phyloP scores from a whole-genome alignment of 2,329 filamentous ascomycete species.

The Alternaria alternata region DNA sequence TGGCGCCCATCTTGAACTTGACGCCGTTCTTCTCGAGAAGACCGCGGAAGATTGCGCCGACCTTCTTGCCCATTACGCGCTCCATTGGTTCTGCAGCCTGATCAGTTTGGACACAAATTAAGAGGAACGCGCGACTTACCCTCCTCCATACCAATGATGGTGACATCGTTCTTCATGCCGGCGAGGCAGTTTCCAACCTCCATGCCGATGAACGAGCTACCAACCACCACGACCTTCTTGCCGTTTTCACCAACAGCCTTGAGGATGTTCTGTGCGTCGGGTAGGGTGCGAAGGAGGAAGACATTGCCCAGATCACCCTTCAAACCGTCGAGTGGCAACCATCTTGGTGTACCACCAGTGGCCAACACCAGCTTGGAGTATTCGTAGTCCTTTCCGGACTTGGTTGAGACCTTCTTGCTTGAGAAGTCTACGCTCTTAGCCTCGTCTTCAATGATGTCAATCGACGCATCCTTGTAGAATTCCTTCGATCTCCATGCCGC shows the following conservation, averaged over 20 bases:
- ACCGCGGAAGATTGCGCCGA: slow-evolving; percentile 82
- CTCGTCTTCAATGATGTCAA: slow-evolving; percentile 64
- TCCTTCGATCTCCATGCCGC: slow-evolving; percentile 77
- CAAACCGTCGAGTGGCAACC: slow-evolving; percentile 82
- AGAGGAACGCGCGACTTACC: slow-evolving; percentile 22
- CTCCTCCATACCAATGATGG: slow-evolving; percentile 87
- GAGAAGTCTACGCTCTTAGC: slow-evolving; percentile 81
- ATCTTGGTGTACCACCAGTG: slow-evolving; percentile 80
- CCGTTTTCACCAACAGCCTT: slow-evolving; percentile 78
- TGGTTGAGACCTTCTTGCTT: slow-evolving; percentile 76
- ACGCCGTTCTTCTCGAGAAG: slow-evolving; percentile 85
- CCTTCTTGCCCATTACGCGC: slow-evolving; percentile 80
- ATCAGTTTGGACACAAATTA: slow-evolving; percentile 18
- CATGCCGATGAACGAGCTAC: slow-evolving; percentile 97
- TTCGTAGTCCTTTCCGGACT: slow-evolving; percentile 71
- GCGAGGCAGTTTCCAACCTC: slow-evolving; percentile 87
- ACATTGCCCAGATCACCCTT: slow-evolving; percentile 83
- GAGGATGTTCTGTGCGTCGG: slow-evolving; percentile 79
- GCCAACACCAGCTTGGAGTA: slow-evolving; percentile 93
- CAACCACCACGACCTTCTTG: slow-evolving; percentile 92
- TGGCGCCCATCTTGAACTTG: slow-evolving; percentile 83
- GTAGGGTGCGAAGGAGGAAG: slow-evolving; percentile 81
- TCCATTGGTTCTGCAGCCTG: slow-evolving; percentile 71
- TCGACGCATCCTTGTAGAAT: slow-evolving; percentile 74
- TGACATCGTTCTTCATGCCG: slow-evolving; percentile 80